Base-by-base conservation (phyloP, 768 basidiomycete species). In the Pleurotus giganteus region DNA sequence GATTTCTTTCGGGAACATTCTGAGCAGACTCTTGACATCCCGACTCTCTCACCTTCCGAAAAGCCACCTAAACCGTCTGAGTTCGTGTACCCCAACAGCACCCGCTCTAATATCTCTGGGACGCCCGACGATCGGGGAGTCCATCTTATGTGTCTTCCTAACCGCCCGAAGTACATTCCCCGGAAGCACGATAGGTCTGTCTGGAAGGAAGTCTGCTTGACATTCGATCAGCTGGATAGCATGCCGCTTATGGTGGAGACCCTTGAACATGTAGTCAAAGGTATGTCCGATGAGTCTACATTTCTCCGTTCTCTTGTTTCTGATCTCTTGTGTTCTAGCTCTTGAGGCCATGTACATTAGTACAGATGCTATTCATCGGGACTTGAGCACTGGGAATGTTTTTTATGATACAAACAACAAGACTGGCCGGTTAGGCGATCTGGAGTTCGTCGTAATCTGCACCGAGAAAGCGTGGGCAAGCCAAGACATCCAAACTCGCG, bases 381-480 rank as follows among this genome's bases (percentile, higher is more conserved):
- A 61, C 43, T 50, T 61, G 13, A 61, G 60, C 32, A 47, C 51
- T 7, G 60, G 55, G 24, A 61, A 61, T 46, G 44, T 51, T 9
- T n/a, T 60, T 4, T 54, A 44, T 21, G 41, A n/a, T n/a, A n/a
- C n/a, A n/a, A n/a, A 36, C 27, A 32, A 39, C 31, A 15, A 1
- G n/a, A 29, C 53, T 4, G 54, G 49, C 36, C 59, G 53, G 37
- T 29, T 61, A n/a, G 31, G 41, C 3, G 60, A 61, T 51, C 34
- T 61, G 2, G 60, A 61, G 23, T 61, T 36, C 19, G 47, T 41
- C 27, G 44, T 24, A 24, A 21, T 17, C n/a, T 28, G 26, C 8
- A 55, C 46, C 9, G 53, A 47, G 7, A 27, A 27, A 12, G 11
- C 32, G 3, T 5, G 12, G 5, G 21, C n/a, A n/a, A n/a, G n/a